Evolutionary conservation across 1,284 basidiomycete species (phyloP), one percentile per base, ranked within the genome.

Genomic region (Rhodotorula sp.): DNA sequence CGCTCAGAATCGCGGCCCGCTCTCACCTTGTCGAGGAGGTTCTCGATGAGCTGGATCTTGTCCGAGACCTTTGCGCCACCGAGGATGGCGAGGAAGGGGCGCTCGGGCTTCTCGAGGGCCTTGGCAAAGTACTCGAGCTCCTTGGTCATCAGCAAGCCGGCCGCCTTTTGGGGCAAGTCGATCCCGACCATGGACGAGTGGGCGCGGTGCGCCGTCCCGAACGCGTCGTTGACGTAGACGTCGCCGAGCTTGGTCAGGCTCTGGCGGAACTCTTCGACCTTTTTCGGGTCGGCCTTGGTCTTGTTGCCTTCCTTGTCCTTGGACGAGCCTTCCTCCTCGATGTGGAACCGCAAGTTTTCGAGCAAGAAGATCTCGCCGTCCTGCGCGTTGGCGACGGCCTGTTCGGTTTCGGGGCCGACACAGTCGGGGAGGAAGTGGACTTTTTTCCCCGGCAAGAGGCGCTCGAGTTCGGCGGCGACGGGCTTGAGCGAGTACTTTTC

Each of bases 141-240:
- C 84, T 98, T 98, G 86, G 95, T 97, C 86, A 99, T 91, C 77
- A 99, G 86, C 86, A 97, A 95, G 61, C 95, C 95, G 54, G 95
- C 88, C 14, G 95, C 95, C 78, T 93, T 88, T 83, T 95, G 90
- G n/a, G 89, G 88, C 52, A 98, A 87, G 82, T 97, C 87, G 77
- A 99, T 87, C 76, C 95, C 95, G 78, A 99, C 97, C 93, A 99
- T 97, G 78, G 92, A 95, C 1, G 95, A 97, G 83, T 99, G 97
- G 31, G 93, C 95, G 77, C 95, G 92, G 84, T 99, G 95, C 55
- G 95, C 97, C 64, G 95, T 98, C 69, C 95, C 95, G 82, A 99
- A 99, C 54, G 95, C 97, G 81, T 99, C 95, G 85, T 99, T 99
- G 82, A 99, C 86, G 83, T 98, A 99, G 77, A 99, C 91, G 80